Conservation (phyloP, 768 basidiomycete genomes). For the Austroboletus eburneus region DNA sequence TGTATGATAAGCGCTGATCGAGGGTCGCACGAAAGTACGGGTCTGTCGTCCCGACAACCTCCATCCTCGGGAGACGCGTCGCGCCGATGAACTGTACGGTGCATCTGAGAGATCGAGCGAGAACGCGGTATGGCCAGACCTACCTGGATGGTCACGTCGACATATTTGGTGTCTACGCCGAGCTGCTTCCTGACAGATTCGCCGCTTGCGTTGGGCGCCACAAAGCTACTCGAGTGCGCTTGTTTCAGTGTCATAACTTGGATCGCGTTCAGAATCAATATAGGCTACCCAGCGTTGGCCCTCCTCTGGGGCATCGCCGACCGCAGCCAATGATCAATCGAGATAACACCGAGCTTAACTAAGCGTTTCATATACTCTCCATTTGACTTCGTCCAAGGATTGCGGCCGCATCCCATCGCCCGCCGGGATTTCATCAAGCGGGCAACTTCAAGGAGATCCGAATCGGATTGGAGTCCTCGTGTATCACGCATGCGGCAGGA, state of each 20-base stretch:
- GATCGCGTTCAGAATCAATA: conserved; percentile 10
- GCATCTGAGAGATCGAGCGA: conserved; percentile 4
- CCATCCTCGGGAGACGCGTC: conserved; percentile 64
- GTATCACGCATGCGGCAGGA: too few species aligned
- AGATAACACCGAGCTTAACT: too few species aligned
- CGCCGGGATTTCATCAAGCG: too few species aligned
- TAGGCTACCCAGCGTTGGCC: too few species aligned
- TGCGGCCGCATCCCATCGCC: too few species aligned
- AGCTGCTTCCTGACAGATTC: conserved; percentile 32
- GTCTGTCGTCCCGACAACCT: conserved; percentile 58
- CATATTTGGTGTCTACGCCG: conserved; percentile 40
- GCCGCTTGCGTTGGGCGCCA: conserved; percentile 7
- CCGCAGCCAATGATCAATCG: too few species aligned
- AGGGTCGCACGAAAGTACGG: conserved; percentile 71
- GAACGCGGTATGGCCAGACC: conserved; percentile 3
- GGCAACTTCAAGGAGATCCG: too few species aligned
- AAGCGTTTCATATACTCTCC: too few species aligned
- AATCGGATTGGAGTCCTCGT: too few species aligned
- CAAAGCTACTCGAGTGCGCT: conserved; percentile 1
- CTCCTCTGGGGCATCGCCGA: too few species aligned
- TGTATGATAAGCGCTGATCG: conserved; percentile 59
- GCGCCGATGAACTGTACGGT: conserved; percentile 72
- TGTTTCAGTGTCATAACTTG: conserved; percentile 12
- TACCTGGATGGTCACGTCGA: conserved; percentile 58
- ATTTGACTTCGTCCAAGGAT: too few species aligned